Evolutionary conservation across 164 flowering plant species (phyloP), one percentile per base, ranked within the genome.

Genomic region (Vitis riparia): DNA sequence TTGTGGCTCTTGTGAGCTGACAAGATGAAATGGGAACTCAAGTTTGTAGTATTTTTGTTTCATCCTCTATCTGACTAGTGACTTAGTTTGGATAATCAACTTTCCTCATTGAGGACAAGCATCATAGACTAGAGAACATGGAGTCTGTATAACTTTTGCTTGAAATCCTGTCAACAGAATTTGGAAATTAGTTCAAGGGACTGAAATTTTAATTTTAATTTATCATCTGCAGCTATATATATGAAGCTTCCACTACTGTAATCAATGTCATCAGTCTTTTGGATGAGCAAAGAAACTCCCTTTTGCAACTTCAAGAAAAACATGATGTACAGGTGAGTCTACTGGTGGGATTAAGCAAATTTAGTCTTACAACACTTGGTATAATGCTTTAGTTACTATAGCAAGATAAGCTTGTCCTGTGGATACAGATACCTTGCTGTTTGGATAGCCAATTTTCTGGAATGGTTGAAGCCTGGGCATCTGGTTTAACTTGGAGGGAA

Each of bases 401-500:
- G 58, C 13, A 17, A 49, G 44, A 64, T 66, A 23, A 70, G 51
- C 57, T 57, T 65, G n/a, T 32, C 71, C 52, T 53, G 61, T 10
- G 55, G 53, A 44, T 69, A 53, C 78, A 87, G 87, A 89, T 91
- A 62, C 76, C 89, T 7, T 91, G 98, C 80, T 86, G 85, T 72
- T 79, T 92, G 82, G 98, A 95, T 80, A 81, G 80, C 80, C 97
- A 93, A 73, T 95, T 95, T 69, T 75, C 89, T 67, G 96, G 99
- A 51, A 89, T 95, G 96, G 94, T 95, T 66, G 99, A 95, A 77
- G 99, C 98, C 44, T 95, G 98, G 99, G 99, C 97, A 47, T 91
- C 96, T 71, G 98, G 98, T 71, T 78, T 93, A 65, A 88, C 89
- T 5, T 93, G 99, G 99, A 79, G 88, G 79, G 98, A 95, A 80